These are phyloP conservation scores for Jaenimonas drosophilae DNA, from an alignment of 208 protist genomes.

Conservation along the genomic window DNA sequence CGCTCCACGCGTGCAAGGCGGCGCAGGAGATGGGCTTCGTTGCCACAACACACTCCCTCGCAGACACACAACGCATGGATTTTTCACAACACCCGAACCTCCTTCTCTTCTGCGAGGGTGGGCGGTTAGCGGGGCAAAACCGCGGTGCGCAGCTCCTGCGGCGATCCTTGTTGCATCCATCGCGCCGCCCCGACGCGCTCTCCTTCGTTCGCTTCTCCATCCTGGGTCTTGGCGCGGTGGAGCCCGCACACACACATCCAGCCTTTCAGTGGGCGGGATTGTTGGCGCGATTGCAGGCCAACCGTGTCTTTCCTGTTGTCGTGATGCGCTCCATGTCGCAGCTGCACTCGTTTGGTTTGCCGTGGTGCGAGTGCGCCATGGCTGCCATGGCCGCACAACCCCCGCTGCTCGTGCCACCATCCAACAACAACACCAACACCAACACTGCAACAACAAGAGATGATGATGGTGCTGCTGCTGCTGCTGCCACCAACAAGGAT, in stretches of 20 bases:
- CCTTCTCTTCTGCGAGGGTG: constrained; percentile 33
- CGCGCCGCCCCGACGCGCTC: constrained; percentile 20
- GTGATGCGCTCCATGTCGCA: constrained; percentile 38
- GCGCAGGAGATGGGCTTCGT: constrained; percentile 28
- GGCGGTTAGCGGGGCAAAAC: constrained; percentile 15
- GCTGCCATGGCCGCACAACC: constrained; percentile 13
- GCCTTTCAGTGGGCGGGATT: constrained; percentile 19
- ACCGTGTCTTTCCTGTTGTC: constrained; percentile 37
- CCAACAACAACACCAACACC: too few relatives aligned
- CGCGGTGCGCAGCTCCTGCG: constrained; percentile 15
- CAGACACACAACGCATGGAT: constrained; percentile 15
- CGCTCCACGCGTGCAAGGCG: constrained; percentile 9
- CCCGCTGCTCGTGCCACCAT: too few relatives aligned
- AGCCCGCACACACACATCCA: too few relatives aligned
- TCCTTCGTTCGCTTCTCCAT: constrained; percentile 33
- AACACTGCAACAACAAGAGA: too few relatives aligned
- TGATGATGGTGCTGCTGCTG: neutral
- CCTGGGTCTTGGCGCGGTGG: constrained; percentile 20
- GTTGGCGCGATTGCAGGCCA: constrained; percentile 28
- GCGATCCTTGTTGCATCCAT: constrained; percentile 18
- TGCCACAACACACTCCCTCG: constrained; percentile 14
- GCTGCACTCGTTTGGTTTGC: constrained; percentile 30
- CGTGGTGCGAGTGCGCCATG: constrained; percentile 28
- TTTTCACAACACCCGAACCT: constrained; percentile 15
- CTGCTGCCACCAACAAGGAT: neutral